phyloP scores from a whole-genome alignment of 768 basidiomycete genomes.

The Astraeus odoratus region DNA sequence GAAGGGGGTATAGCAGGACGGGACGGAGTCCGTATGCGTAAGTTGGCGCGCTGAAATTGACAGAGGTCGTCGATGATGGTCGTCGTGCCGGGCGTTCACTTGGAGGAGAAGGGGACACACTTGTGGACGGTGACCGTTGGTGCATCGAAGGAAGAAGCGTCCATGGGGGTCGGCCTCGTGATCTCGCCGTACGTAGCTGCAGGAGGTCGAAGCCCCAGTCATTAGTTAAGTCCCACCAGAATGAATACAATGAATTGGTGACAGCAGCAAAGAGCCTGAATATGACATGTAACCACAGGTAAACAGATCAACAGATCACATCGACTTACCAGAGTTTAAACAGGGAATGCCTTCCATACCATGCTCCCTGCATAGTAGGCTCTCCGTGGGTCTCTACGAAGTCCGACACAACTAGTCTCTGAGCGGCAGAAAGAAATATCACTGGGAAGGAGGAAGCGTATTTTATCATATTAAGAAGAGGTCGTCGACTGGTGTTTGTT shows the following conservation, averaged over 20 bases:
- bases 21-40: slow-evolving; percentile 72
- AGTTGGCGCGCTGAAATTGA: slow-evolving; percentile 10
- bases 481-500: slow-evolving; percentile 58
- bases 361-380: slow-evolving; percentile 37
- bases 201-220: slow-evolving; percentile 93
- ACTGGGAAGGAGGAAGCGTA: slow-evolving; percentile 97
- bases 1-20: slow-evolving; percentile 70
- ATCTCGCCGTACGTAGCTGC: slow-evolving; percentile 26
- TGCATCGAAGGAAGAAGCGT: slow-evolving; percentile 43
- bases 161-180: slow-evolving; percentile 32
- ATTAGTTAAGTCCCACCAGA: slow-evolving; percentile 98
- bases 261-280: slow-evolving; percentile 75
- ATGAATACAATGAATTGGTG: slow-evolving; percentile 89
- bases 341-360: slow-evolving; percentile 72
- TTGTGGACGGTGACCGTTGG: slow-evolving; percentile 23
- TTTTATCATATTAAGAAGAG: slow-evolving; percentile 88
- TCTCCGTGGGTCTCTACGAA: slow-evolving; percentile 43
- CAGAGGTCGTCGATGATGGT: slow-evolving; percentile 10
- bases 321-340: slow-evolving; percentile 75
- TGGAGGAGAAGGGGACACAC: slow-evolving; percentile 6
- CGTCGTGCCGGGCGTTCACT: slow-evolving; percentile 15
- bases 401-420: slow-evolving; percentile 64
- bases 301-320: background rate
- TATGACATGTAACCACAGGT: slow-evolving; percentile 4
- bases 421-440: slow-evolving; percentile 89